Conservation (phyloP, 2,329 filamentous ascomycete species). For the Xylaria sp. region DNA sequence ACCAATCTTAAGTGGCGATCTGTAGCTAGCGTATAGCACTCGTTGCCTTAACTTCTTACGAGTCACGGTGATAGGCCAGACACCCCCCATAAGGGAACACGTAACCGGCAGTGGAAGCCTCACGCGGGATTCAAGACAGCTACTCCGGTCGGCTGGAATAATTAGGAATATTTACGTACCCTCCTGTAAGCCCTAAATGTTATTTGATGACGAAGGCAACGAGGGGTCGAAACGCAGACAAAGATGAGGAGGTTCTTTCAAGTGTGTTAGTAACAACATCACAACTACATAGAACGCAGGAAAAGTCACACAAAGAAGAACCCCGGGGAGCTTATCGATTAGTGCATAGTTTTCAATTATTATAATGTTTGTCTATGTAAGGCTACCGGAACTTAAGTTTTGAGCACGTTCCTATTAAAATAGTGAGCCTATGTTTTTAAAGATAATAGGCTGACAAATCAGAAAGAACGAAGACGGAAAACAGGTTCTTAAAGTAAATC, state of each 20-base stretch:
- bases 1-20: background rate
- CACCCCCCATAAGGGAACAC: background rate
- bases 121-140: background rate
- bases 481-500: no score
- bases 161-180: background rate
- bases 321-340: no score
- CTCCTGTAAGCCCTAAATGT: background rate
- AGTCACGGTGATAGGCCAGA: background rate
- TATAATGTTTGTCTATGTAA: background rate
- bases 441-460: no score
- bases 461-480: no score
- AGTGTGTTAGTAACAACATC: background rate
- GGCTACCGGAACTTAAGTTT: no score
- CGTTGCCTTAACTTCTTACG: background rate
- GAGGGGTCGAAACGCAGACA: background rate
- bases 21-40: background rate
- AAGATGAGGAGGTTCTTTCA: background rate
- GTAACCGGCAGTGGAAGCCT: background rate
- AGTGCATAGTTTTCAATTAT: no score
- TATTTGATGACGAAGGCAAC: background rate
- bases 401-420: no score
- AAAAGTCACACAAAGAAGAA: no score
- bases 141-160: background rate
- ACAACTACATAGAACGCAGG: background rate
- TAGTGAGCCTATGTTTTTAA: no score